Conservation (phyloP, 129 eudicot genomes). For the Tagetes patula region DNA sequence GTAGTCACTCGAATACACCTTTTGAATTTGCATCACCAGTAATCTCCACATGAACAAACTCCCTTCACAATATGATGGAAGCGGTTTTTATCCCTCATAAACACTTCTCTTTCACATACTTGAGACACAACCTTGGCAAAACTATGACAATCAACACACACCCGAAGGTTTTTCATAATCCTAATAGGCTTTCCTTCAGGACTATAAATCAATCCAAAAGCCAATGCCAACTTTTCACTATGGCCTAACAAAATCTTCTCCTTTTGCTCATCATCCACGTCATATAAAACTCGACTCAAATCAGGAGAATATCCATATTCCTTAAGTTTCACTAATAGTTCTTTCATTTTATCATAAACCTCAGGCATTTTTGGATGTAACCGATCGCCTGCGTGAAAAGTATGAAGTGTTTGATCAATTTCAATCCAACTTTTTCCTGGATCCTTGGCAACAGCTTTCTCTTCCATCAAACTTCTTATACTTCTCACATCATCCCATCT, state of each 20-base stretch:
- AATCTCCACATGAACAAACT: slow-evolving; percentile 70
- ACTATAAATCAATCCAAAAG: slow-evolving; percentile 56
- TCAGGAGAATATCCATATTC: slow-evolving; percentile 71
- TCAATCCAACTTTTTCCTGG: slow-evolving; percentile 96
- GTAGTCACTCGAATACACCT: neutral
- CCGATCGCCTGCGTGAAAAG: slow-evolving; percentile 59
- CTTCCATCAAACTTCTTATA: slow-evolving; percentile 64
- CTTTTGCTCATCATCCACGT: slow-evolving; percentile 84
- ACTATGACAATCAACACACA: slow-evolving; percentile 86
- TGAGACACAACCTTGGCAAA: slow-evolving; percentile 70
- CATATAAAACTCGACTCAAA: slow-evolving; percentile 57
- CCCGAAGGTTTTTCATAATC: slow-evolving; percentile 72
- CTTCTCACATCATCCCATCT: slow-evolving; percentile 78
- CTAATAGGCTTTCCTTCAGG: slow-evolving; percentile 49
- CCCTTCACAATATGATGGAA: slow-evolving; percentile 70
- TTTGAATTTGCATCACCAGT: slow-evolving; percentile 50
- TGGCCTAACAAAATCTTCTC: slow-evolving; percentile 78
- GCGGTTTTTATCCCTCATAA: slow-evolving; percentile 66
- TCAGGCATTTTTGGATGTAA: slow-evolving; percentile 57
- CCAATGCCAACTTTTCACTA: slow-evolving; percentile 80
- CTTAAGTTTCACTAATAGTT: slow-evolving; percentile 47
- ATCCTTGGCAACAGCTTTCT: slow-evolving; percentile 60
- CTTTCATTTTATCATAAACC: slow-evolving; percentile 53
- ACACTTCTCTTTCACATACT: slow-evolving; percentile 61
- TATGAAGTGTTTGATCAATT: slow-evolving; percentile 63